A percentile compares a stretch with the other conserved stretches of the same genome.
Evolutionary conservation across 768 basidiomycete species (phyloP).

Genomic region (Agaricus sinodeliciosus): DNA sequence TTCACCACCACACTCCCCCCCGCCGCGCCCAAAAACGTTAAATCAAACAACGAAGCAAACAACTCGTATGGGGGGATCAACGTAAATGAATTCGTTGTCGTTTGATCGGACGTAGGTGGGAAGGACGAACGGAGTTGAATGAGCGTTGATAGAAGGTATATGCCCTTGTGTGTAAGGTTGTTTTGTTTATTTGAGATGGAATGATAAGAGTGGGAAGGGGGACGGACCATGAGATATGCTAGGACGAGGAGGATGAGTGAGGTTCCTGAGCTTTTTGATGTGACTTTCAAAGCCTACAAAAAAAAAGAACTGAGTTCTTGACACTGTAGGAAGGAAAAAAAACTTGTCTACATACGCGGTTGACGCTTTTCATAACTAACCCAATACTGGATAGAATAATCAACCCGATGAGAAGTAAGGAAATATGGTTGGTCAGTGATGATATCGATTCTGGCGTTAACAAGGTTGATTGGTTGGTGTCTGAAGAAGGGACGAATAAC

Average conservation of each 20-base stretch:
- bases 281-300: slow-evolving; percentile 50
- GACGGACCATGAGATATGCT: slow-evolving; percentile 74
- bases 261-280: slow-evolving; percentile 63
- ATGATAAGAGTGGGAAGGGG: slow-evolving; percentile 1
- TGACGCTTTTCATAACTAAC: slow-evolving; percentile 61
- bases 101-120: slow-evolving; percentile 45
- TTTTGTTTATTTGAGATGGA: background rate
- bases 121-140: slow-evolving; percentile 80
- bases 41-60: slow-evolving; percentile 71
- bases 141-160: slow-evolving; percentile 77
- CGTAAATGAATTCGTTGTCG: slow-evolving; percentile 49
- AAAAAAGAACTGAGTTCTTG: background rate
- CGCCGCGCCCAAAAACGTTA: slow-evolving; percentile 58
- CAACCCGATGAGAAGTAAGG: slow-evolving; percentile 65
- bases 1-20: slow-evolving; percentile 36
- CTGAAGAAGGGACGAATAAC: slow-evolving; percentile 23
- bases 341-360: slow-evolving; percentile 48
- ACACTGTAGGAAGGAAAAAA: background rate
- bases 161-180: slow-evolving; percentile 57
- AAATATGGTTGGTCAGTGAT: slow-evolving; percentile 41
- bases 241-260: slow-evolving; percentile 72
- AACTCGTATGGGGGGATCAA: slow-evolving; percentile 70
- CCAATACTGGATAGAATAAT: slow-evolving; percentile 73
- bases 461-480: slow-evolving; percentile 13
- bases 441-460: slow-evolving; percentile 28